Conservation (phyloP, 129 eudicot species). For the Saposhnikovia divaricata region DNA sequence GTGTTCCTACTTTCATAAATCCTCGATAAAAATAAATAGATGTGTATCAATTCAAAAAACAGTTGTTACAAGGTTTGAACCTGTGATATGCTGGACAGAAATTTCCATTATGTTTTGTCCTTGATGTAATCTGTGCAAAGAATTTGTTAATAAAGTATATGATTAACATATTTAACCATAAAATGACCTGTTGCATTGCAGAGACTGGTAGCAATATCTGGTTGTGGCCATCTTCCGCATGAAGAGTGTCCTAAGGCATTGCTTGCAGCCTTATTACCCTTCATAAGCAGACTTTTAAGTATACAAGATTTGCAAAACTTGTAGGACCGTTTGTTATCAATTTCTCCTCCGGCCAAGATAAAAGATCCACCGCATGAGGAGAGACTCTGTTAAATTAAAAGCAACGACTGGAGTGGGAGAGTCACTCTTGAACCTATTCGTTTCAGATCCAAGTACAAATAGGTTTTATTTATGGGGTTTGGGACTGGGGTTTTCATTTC, state of each 20-base stretch:
- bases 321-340: conserved; percentile 20
- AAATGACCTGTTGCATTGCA: conserved; percentile 27
- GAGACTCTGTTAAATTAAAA: too few species aligned
- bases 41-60: not conserved
- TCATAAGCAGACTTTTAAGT: conserved; percentile 53
- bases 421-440: too few species aligned
- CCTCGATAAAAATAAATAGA: not conserved
- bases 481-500: conserved; percentile 6
- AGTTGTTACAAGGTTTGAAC: not conserved
- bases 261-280: conserved; percentile 78
- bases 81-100: not conserved
- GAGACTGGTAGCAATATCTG: conserved; percentile 89
- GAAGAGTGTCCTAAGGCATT: conserved; percentile 97
- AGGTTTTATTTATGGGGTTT: conserved; percentile 8
- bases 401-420: too few species aligned
- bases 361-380: too few species aligned
- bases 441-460: conserved; percentile 18
- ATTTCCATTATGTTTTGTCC: not conserved
- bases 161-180: not conserved
- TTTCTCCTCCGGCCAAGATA: too few species aligned
- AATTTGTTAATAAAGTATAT: not conserved
- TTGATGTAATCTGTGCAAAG: not conserved
- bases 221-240: conserved; percentile 97
- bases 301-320: conserved; percentile 27
- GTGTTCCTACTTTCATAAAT: not conserved